Evolutionary conservation across 306 rosid species (phyloP), one percentile per base, ranked within the genome.

Genomic region (Quercus suber): DNA sequence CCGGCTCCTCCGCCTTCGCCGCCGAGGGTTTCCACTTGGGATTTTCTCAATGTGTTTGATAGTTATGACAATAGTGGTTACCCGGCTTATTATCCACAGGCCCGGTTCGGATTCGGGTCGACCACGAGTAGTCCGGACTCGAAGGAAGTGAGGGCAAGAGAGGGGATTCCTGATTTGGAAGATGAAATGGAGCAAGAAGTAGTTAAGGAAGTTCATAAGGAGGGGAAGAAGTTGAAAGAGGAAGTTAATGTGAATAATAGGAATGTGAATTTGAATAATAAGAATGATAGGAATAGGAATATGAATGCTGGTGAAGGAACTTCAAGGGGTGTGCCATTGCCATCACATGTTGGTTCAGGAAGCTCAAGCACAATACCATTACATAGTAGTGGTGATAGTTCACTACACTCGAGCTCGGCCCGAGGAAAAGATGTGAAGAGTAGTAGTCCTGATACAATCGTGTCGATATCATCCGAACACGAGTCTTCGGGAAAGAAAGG

Each of bases 121-220:
- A 83, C 78, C 5, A 59, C 87, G 65, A 93, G 97, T 73, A 96
- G 99, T 70, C 93, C 97, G 6, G 99, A 96, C 83, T 93, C 97
- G 37, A 90, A 88, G 20, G 99, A 96, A 75, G 98, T 96, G 86
- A 90, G 99, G 82, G 92, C 90, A 85, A 91, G 97, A 30, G 99
- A 96, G 74, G 99, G 99, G 63, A 96, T 96, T 85, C 99, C 99
- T 3, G 98, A 96, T 28, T 83, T 96, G 85, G 99, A 96, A 83
- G 98, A 96, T n/a, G 99, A 93, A 30, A 89, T 89, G 1, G 98
- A 93, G 77, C 92, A 84, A 0, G 98, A 95, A 78, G 77, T 49
- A 45, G 21, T 74, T 83, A 89, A 86, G 72, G 91, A 69, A 76
- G 67, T 75, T 73, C 20, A 57, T 2, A 84, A 55, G 81, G 84